Percentiles rank a stretch among this genome's conserved stretches.
phyloP scores from a whole-genome alignment of 371 early-diverging fungal species.

The Synchytrium microbalum region DNA sequence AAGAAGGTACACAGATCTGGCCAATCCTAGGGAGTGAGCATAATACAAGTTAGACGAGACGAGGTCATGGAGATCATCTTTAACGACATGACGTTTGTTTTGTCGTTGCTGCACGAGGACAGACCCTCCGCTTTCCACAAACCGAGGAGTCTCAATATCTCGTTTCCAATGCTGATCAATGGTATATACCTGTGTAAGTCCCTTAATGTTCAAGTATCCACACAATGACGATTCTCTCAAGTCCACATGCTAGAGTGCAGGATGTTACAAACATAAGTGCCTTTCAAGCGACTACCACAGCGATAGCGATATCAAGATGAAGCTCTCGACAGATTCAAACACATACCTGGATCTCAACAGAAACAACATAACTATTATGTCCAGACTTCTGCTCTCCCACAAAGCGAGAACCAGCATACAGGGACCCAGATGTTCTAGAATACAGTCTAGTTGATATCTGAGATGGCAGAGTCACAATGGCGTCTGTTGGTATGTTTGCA shows the following conservation, averaged over 20 bases:
- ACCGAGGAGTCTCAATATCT: too few species aligned
- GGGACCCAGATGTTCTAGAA: constrained; percentile 10
- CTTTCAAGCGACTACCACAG: too few species aligned
- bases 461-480: too few species aligned
- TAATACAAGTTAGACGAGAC: neutral
- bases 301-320: constrained; percentile 5
- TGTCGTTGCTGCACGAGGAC: neutral
- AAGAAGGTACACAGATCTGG: constrained; percentile 77
- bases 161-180: too few species aligned
- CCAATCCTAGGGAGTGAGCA: constrained; percentile 47
- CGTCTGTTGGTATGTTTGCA: too few species aligned
- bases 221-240: constrained; percentile 59
- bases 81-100: too few species aligned
- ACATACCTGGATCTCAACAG: constrained; percentile 67
- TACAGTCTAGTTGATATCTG: too few species aligned
- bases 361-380: constrained; percentile 56
- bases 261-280: too few species aligned
- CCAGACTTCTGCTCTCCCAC: constrained; percentile 64
- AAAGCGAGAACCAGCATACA: constrained; percentile 63
- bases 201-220: constrained; percentile 74
- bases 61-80: constrained; percentile 3
- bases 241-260: constrained; percentile 63
- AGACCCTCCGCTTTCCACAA: neutral
- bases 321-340: too few species aligned
- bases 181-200: constrained; percentile 51